These are phyloP conservation scores for Xylaria sp. DNA, from an alignment of 2,329 filamentous ascomycete genomes.

Conservation along the genomic window DNA sequence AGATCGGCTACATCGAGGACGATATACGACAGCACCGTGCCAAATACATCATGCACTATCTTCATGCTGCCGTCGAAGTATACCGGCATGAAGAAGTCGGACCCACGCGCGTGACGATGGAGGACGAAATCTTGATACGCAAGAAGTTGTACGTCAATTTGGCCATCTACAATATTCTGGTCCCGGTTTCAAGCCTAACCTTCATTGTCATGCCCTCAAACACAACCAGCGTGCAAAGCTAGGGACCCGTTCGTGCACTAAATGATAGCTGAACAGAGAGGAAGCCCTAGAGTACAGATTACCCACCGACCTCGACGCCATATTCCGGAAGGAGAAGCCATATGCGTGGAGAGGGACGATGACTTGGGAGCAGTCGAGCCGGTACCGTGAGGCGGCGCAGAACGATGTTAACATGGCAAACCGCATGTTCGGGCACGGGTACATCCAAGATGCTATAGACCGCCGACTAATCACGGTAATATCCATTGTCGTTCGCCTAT, in stretches of 20 bases:
- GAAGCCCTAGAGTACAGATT: slow-evolving; percentile 26
- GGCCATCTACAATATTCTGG: not conserved
- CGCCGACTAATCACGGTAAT: slow-evolving; percentile 32
- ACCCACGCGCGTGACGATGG: slow-evolving; percentile 30
- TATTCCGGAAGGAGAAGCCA: slow-evolving; percentile 32
- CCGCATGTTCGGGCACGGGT: slow-evolving; percentile 17
- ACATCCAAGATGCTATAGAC: slow-evolving; percentile 28
- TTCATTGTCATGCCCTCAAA: not conserved
- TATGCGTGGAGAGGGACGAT: slow-evolving; percentile 28
- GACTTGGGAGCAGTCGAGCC: slow-evolving; percentile 27
- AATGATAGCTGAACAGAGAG: slow-evolving; percentile 23
- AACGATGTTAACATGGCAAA: slow-evolving; percentile 9
- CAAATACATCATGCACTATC: slow-evolving; percentile 36
- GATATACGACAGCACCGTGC: slow-evolving; percentile 34
- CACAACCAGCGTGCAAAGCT: not conserved
- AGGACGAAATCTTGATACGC: slow-evolving; percentile 25
- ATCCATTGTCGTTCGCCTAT: slow-evolving; percentile 26
- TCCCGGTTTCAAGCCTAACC: not conserved
- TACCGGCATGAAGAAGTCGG: slow-evolving; percentile 27
- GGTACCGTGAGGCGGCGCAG: slow-evolving; percentile 12
- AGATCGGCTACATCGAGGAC: slow-evolving; percentile 22
- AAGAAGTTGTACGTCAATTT: slow-evolving; percentile 24
- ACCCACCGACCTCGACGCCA: slow-evolving; percentile 30
- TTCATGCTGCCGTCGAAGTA: slow-evolving; percentile 33
- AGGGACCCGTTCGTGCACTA: not conserved